A percentile compares a stretch with the other conserved stretches of the same genome.
Conservation (phyloP, 2,329 filamentous ascomycete genomes). For the Catunica adiposa region DNA sequence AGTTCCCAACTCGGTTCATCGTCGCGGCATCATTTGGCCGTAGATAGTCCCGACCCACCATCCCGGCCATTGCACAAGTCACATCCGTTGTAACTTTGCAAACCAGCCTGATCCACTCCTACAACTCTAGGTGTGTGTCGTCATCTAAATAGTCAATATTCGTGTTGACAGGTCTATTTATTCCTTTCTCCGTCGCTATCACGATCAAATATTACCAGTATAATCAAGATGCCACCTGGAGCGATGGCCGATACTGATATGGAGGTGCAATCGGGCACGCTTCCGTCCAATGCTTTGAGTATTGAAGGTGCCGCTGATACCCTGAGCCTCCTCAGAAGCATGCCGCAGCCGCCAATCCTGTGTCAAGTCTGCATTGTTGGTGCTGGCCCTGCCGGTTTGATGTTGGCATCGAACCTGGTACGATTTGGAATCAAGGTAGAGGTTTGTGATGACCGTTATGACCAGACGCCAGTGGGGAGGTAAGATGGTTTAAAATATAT, state of each 20-base stretch:
- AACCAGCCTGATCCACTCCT: background rate
- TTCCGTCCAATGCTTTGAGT: conserved; percentile 19
- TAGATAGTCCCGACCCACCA: background rate
- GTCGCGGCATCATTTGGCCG: background rate
- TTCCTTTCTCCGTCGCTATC: too few species aligned
- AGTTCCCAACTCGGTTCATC: background rate
- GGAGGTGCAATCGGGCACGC: conserved; percentile 18
- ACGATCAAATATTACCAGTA: too few species aligned
- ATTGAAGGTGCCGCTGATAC: conserved; percentile 27
- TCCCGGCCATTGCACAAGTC: background rate
- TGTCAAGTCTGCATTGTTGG: conserved; percentile 37
- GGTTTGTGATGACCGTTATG: conserved; percentile 51
- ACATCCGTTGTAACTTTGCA: background rate
- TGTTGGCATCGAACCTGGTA: conserved; percentile 39
- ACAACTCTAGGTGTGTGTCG: background rate
- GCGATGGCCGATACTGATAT: conserved; percentile 22
- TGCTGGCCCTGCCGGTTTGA: conserved; percentile 39
- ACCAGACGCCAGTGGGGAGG: conserved; percentile 49
- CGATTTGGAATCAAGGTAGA: conserved; percentile 49
- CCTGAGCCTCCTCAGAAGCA: conserved; percentile 32
- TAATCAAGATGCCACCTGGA: conserved; percentile 22
- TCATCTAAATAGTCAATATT: too few species aligned
- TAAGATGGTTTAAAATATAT: conserved; percentile 17
- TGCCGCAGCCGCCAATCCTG: conserved; percentile 29
- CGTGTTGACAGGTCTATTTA: too few species aligned